phyloP scores from a whole-genome alignment of 2,329 filamentous ascomycete genomes.

The Dactylellina leptospora region DNA sequence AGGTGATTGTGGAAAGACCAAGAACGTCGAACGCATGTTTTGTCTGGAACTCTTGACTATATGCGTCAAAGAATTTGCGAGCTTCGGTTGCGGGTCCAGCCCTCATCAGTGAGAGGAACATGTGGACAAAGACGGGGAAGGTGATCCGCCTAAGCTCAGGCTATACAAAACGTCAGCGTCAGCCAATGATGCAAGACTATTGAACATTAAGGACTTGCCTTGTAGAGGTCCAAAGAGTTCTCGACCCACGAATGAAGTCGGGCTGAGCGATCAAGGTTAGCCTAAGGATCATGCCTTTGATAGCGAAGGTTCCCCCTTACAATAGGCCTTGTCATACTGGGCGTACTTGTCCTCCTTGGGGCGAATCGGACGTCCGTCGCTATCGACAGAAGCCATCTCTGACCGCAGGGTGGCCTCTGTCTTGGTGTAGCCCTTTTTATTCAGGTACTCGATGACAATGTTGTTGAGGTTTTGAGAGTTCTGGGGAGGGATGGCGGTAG shows the following conservation, averaged over 20 bases:
- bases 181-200: slow-evolving; percentile 1
- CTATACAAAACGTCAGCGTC: slow-evolving; percentile 61
- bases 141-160: slow-evolving; percentile 86
- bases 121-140: slow-evolving; percentile 95
- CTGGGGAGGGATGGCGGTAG: slow-evolving; percentile 9
- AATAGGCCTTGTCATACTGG: slow-evolving; percentile 78
- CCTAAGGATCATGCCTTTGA: not conserved
- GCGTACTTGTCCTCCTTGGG: slow-evolving; percentile 73
- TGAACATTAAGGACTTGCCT: slow-evolving; percentile 65
- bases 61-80: slow-evolving; percentile 72
- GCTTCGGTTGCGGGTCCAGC: slow-evolving; percentile 77
- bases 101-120: slow-evolving; percentile 79
- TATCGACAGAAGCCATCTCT: slow-evolving; percentile 84
- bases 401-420: slow-evolving; percentile 92
- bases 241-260: slow-evolving; percentile 84
- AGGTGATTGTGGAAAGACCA: slow-evolving; percentile 74
- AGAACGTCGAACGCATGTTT: slow-evolving; percentile 83
- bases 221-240: slow-evolving; percentile 91
- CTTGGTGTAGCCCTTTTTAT: slow-evolving; percentile 91
- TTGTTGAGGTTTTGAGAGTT: slow-evolving; percentile 55
- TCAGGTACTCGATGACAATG: slow-evolving; percentile 85
- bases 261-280: slow-evolving; percentile 61
- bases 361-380: slow-evolving; percentile 79
- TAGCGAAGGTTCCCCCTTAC: slow-evolving; percentile 59
- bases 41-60: slow-evolving; percentile 73